phyloP scores from a whole-genome alignment of 2,329 filamentous ascomycete genomes.

The Didymella sp. region DNA sequence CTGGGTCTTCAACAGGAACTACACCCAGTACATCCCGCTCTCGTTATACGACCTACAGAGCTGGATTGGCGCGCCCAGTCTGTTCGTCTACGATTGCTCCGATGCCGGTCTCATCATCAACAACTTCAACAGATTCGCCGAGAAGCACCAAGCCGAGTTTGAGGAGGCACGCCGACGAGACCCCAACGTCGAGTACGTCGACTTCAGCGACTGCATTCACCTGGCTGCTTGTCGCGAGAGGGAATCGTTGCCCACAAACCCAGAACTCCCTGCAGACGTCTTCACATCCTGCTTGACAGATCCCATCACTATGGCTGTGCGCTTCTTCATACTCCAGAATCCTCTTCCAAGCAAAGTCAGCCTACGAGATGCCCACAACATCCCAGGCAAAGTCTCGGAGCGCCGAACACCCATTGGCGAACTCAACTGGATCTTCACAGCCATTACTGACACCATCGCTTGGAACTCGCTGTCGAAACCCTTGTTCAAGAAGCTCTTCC shows the following conservation, averaged over 20 bases:
- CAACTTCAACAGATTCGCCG: slow-evolving; percentile 92
- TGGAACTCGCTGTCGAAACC: slow-evolving; percentile 94
- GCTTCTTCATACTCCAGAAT: slow-evolving; percentile 96
- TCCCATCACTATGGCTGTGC: slow-evolving; percentile 94
- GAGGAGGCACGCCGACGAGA: slow-evolving; percentile 77
- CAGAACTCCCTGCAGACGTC: slow-evolving; percentile 87
- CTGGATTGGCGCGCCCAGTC: slow-evolving; percentile 93
- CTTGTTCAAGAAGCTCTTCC: slow-evolving; percentile 94
- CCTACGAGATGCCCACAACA: slow-evolving; percentile 83
- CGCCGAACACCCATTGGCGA: slow-evolving; percentile 92
- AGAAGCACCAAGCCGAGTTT: slow-evolving; percentile 93
- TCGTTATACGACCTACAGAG: slow-evolving; percentile 93
- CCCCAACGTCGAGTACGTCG: slow-evolving; percentile 67
- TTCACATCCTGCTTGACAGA: slow-evolving; percentile 97
- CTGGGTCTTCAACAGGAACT: slow-evolving; percentile 99
- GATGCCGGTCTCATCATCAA: slow-evolving; percentile 94
- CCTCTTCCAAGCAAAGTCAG: slow-evolving; percentile 72
- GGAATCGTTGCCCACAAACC: slow-evolving; percentile 94
- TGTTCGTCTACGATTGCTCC: slow-evolving; percentile 98
- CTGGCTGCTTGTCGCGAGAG: slow-evolving; percentile 88
- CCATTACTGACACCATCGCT: slow-evolving; percentile 97
- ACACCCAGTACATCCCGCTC: slow-evolving; percentile 97
- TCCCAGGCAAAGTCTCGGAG: slow-evolving; percentile 91
- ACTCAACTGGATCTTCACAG: slow-evolving; percentile 99
- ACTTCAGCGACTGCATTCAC: slow-evolving; percentile 87